phyloP scores from a whole-genome alignment of 108 stramenopile species.

The Conticribra weissflogii region DNA sequence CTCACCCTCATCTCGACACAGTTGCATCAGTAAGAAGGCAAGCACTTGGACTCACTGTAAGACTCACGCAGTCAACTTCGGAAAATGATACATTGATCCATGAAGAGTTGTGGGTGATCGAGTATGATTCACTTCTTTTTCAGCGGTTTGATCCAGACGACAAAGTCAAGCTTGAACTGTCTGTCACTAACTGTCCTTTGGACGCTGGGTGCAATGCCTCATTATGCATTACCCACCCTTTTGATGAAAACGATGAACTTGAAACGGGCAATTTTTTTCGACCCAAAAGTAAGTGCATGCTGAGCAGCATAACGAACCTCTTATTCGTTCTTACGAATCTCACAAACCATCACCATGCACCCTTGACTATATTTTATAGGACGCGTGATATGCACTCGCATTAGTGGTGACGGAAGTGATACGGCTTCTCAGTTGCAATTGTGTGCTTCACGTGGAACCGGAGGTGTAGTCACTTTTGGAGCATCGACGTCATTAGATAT shows the following conservation, averaged over 20 bases:
- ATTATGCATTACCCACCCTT: background rate
- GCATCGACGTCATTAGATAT: conserved; percentile 50
- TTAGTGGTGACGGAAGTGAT: background rate
- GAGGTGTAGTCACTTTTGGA: conserved; percentile 46
- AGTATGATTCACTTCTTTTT: conserved; percentile 61
- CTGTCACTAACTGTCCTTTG: conserved; percentile 11
- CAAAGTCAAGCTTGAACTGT: conserved; percentile 16
- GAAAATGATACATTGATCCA: conserved; percentile 7
- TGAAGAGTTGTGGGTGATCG: conserved; percentile 62
- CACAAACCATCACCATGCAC: too few species aligned
- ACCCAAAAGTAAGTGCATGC: background rate
- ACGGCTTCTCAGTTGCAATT: conserved; percentile 37
- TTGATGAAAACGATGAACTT: background rate
- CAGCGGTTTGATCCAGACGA: conserved; percentile 30
- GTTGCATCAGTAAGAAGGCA: conserved; percentile 73
- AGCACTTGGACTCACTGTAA: conserved; percentile 58
- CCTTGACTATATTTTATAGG: conserved; percentile 6
- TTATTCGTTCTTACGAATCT: too few species aligned
- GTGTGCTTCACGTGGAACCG: conserved; percentile 71
- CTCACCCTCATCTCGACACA: conserved; percentile 41
- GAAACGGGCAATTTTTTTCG: background rate
- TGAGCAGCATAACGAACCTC: too few species aligned
- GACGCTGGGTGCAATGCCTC: background rate
- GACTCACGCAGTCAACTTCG: conserved; percentile 4
- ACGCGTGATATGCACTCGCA: conserved; percentile 24